Percentiles rank a stretch among this genome's conserved stretches.
phyloP scores from a whole-genome alignment of 2,329 filamentous ascomycete species.

The Botrytis fabae region DNA sequence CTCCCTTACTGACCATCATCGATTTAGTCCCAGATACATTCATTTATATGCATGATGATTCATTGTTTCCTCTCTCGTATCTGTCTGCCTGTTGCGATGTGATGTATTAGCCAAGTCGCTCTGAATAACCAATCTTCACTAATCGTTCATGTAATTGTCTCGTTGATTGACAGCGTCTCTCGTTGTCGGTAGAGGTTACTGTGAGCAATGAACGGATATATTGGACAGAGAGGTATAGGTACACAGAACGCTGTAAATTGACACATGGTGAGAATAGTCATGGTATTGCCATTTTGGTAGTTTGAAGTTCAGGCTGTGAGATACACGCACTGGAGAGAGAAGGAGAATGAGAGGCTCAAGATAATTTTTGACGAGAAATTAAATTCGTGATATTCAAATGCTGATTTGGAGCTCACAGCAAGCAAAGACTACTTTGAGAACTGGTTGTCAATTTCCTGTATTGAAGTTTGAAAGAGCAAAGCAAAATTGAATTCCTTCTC shows the following conservation, averaged over 20 bases:
- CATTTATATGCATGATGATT: not conserved
- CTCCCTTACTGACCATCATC: not conserved
- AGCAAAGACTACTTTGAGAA: not conserved
- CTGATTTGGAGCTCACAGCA: not conserved
- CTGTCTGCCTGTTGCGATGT: not conserved
- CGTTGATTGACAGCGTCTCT: not conserved
- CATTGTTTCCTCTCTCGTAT: not conserved
- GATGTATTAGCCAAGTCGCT: not conserved
- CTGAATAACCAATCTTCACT: not conserved
- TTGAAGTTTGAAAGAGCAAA: not conserved
- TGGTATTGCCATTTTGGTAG: not conserved
- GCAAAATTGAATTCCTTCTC: not conserved
- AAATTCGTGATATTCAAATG: not conserved
- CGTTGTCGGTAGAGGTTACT: not conserved
- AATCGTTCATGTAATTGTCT: not conserved
- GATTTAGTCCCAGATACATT: not conserved
- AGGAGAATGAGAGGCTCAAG: not conserved
- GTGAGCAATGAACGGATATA: not conserved
- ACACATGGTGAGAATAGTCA: not conserved
- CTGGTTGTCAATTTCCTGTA: not conserved
- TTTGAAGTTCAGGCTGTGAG: not conserved
- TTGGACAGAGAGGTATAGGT: not conserved
- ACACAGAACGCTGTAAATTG: not conserved
- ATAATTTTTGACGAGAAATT: not conserved
- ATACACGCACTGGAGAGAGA: too few species aligned